These are phyloP conservation scores for Phialophora expanda DNA, from an alignment of 2,329 filamentous ascomycete genomes.

Conservation along the genomic window DNA sequence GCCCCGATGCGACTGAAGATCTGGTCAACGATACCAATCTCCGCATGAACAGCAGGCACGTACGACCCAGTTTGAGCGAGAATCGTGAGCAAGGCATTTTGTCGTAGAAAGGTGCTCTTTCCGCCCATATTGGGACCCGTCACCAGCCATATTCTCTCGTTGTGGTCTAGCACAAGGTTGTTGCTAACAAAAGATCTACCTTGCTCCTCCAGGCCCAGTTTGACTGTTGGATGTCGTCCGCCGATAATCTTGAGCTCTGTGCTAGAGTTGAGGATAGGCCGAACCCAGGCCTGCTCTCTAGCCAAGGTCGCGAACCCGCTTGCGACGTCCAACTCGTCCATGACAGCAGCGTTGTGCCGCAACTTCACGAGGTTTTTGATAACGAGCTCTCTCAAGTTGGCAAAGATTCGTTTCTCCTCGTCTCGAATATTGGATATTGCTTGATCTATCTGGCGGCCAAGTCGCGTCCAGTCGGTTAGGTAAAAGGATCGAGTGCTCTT, in stretches of 20 bases:
- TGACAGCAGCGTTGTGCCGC: conserved; percentile 83
- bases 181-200: conserved; percentile 84
- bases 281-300: conserved; percentile 71
- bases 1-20: conserved; percentile 93
- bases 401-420: conserved; percentile 84
- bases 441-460: conserved; percentile 81
- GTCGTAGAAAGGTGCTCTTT: conserved; percentile 93
- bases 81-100: conserved; percentile 93
- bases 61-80: conserved; percentile 91
- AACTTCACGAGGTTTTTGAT: conserved; percentile 83
- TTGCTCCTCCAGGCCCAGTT: conserved; percentile 76
- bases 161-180: conserved; percentile 81
- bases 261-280: conserved; percentile 72
- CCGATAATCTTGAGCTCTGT: conserved; percentile 77
- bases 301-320: conserved; percentile 84
- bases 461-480: conserved; percentile 77
- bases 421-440: conserved; percentile 75
- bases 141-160: conserved; percentile 70
- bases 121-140: conserved; percentile 97
- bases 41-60: conserved; percentile 84
- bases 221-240: conserved; percentile 90
- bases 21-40: conserved; percentile 90
- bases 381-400: conserved; percentile 73
- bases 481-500: conserved; percentile 87
- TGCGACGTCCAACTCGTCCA: conserved; percentile 91